Evolutionary conservation across 768 basidiomycete species (phyloP).

Genomic region (Clathrus columnatus): DNA sequence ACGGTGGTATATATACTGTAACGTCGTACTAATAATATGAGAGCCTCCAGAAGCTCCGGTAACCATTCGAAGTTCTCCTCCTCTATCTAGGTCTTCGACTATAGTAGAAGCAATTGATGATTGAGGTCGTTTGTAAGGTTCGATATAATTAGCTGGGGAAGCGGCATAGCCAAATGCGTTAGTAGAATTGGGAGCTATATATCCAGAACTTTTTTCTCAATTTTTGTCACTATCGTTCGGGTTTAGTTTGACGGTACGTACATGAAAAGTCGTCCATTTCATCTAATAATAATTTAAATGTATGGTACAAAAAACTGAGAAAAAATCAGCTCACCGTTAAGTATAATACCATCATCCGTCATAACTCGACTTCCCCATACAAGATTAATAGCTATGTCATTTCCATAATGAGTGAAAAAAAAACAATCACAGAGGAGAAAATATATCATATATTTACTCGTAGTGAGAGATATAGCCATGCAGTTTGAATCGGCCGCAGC

Average conservation of each 20-base stretch:
- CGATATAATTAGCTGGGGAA: conserved; percentile 29
- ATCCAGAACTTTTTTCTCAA: too few species aligned
- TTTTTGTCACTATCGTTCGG: too few species aligned
- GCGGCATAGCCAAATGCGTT: conserved; percentile 30
- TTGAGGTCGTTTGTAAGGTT: conserved; percentile 27
- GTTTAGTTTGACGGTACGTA: background rate
- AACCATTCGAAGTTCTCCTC: conserved; percentile 27
- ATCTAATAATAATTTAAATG: conserved; percentile 19
- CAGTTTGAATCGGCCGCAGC: conserved; percentile 26
- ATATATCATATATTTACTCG: conserved; percentile 12
- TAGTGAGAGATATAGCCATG: conserved; percentile 20
- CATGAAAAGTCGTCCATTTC: conserved; percentile 25
- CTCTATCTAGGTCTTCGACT: conserved; percentile 27
- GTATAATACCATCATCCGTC: conserved; percentile 19
- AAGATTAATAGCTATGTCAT: conserved; percentile 17
- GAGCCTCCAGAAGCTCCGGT: conserved; percentile 30
- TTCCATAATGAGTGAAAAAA: too few species aligned
- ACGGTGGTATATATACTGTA: conserved; percentile 28
- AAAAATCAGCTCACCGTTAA: conserved; percentile 9
- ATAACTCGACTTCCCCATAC: conserved; percentile 22
- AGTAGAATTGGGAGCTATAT: conserved; percentile 14
- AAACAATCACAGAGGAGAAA: too few species aligned
- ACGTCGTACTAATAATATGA: conserved; percentile 30
- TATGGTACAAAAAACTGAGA: background rate
- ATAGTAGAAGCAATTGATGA: conserved; percentile 25